A percentile compares a stretch with the other conserved stretches of the same genome.
Conservation (phyloP, 176 grass and related monocot genomes). For the Elymus sibiricus region DNA sequence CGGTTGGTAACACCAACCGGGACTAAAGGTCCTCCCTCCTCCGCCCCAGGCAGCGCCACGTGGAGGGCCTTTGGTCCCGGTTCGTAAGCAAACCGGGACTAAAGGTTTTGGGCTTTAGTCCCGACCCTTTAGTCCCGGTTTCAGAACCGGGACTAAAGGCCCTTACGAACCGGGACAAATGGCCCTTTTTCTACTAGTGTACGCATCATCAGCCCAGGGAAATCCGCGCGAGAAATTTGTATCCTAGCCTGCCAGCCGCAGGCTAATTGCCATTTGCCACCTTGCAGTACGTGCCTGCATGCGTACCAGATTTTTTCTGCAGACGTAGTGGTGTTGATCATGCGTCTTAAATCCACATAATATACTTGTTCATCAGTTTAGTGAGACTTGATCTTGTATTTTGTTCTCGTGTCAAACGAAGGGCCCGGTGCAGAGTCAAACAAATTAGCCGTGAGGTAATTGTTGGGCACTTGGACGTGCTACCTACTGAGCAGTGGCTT, state of each 20-base stretch:
- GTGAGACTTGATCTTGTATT: neutral
- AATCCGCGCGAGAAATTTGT: neutral
- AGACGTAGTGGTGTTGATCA: neutral
- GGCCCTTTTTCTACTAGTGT: too few relatives aligned
- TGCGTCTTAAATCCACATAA: neutral
- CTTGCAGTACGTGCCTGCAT: neutral
- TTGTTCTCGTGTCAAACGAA: neutral
- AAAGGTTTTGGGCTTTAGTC: too few relatives aligned
- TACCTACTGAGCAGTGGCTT: neutral
- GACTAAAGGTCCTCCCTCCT: too few relatives aligned
- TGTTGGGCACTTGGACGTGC: neutral
- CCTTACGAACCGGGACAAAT: too few relatives aligned
- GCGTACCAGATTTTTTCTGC: neutral
- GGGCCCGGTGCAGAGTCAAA: neutral
- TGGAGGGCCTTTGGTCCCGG: too few relatives aligned
- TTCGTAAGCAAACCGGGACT: too few relatives aligned
- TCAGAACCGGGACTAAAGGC: too few relatives aligned
- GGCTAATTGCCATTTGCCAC: neutral
- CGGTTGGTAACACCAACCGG: too few relatives aligned
- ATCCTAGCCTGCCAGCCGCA: neutral
- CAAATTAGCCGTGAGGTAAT: neutral
- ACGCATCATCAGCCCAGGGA: neutral
- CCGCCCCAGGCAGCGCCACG: too few relatives aligned
- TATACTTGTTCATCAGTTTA: too few relatives aligned
- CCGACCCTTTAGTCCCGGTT: too few relatives aligned